Conservation (phyloP, 2,329 filamentous ascomycete genomes). For the Cladosporium cucumerinum region DNA sequence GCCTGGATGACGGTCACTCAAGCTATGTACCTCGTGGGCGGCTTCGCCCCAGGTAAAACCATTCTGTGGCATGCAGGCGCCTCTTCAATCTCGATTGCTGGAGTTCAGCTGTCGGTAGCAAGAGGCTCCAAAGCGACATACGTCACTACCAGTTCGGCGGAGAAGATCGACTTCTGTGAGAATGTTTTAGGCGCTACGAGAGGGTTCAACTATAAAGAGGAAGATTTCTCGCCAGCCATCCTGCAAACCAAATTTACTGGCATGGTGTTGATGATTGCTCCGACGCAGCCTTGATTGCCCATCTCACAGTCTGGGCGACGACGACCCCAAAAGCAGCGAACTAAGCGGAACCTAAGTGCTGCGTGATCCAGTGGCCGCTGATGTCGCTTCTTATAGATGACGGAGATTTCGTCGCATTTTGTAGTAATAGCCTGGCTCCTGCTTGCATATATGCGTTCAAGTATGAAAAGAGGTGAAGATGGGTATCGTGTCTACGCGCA, state of each 20-base stretch:
- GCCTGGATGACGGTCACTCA: neutral
- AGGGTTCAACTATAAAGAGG: neutral
- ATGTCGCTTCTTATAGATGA: too few species aligned
- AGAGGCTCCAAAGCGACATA: neutral
- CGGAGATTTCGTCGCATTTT: too few species aligned
- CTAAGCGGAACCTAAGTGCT: too few species aligned
- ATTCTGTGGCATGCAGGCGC: neutral
- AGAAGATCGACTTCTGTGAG: neutral
- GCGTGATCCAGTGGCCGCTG: too few species aligned
- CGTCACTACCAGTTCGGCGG: neutral
- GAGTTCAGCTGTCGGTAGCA: neutral
- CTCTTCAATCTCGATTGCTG: neutral
- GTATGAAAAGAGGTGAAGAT: too few species aligned
- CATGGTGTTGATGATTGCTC: slow-evolving; percentile 36
- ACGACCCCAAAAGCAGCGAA: slow-evolving; percentile 33
- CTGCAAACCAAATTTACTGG: slow-evolving; percentile 32
- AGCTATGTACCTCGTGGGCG: neutral
- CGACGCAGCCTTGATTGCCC: slow-evolving; percentile 35
- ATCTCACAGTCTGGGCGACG: slow-evolving; percentile 39
- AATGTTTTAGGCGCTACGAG: neutral
- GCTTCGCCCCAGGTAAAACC: neutral
- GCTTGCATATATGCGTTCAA: too few species aligned
- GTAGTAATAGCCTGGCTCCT: too few species aligned
- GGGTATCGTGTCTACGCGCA: too few species aligned
- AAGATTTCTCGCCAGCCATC: neutral